Percentiles rank a stretch among this genome's conserved stretches.
Conservation (phyloP, 208 protist species). For the Trypanosoma scelopori region DNA sequence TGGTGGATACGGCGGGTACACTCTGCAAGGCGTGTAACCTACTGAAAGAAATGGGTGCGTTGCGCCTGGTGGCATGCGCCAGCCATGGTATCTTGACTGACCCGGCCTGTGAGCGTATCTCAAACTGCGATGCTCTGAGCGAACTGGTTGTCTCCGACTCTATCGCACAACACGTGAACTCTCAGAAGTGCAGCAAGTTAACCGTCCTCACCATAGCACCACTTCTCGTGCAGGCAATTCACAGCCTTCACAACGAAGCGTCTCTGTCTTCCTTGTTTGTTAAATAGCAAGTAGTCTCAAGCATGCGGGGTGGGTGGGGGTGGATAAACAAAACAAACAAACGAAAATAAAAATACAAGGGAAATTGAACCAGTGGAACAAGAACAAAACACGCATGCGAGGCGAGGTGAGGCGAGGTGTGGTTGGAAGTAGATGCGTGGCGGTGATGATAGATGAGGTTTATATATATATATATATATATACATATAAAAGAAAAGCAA, state of each 20-base stretch:
- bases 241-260: constrained; percentile 80
- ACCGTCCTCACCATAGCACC: constrained; percentile 87
- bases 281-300: constrained; percentile 37
- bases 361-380: too few relatives aligned
- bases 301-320: too few relatives aligned
- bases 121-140: constrained; percentile 83
- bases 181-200: constrained; percentile 81
- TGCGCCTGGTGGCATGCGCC: constrained; percentile 91
- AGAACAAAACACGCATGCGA: too few relatives aligned
- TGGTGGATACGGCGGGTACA: constrained; percentile 96
- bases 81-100: constrained; percentile 95
- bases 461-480: too few relatives aligned
- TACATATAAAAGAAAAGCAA: too few relatives aligned
- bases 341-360: too few relatives aligned
- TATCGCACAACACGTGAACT: constrained; percentile 65
- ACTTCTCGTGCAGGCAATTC: constrained; percentile 86
- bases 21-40: constrained; percentile 91
- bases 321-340: too few relatives aligned
- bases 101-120: constrained; percentile 89
- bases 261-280: constrained; percentile 84
- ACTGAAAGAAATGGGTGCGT: constrained; percentile 90
- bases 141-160: constrained; percentile 94
- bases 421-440: too few relatives aligned
- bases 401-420: background rate
- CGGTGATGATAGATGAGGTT: too few relatives aligned